A percentile compares a stretch with the other conserved stretches of the same genome.
phyloP scores from a whole-genome alignment of 108 stramenopile genomes.

The Cyclotella choctawhatcheeana region DNA sequence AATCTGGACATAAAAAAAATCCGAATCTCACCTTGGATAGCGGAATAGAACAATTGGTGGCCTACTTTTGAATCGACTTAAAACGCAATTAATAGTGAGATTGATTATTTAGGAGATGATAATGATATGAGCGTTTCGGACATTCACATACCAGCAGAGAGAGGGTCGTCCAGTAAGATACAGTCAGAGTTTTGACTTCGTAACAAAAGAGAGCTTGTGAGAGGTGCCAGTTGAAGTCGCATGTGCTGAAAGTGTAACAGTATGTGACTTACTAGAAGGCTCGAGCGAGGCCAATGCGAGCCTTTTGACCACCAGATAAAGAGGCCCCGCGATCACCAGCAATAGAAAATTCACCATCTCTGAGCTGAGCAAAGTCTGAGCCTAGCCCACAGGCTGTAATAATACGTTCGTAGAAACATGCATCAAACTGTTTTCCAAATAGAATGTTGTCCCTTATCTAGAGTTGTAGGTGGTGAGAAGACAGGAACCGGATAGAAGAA shows the following conservation, averaged over 20 bases:
- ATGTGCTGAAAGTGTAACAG: too few relatives aligned
- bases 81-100: too few relatives aligned
- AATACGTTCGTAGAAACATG: conserved; percentile 64
- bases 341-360: conserved; percentile 80
- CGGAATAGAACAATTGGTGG: conserved; percentile 77
- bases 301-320: conserved; percentile 92
- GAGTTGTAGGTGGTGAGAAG: too few relatives aligned
- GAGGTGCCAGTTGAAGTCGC: too few relatives aligned
- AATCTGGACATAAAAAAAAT: too few relatives aligned
- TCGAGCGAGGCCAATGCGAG: conserved; percentile 81
- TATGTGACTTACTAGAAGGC: conserved; percentile 55
- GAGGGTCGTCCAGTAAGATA: conserved; percentile 89
- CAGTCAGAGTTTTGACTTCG: conserved; percentile 60
- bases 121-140: too few relatives aligned
- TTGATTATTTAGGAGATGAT: too few relatives aligned
- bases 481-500: too few relatives aligned
- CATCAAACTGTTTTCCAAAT: conserved; percentile 63
- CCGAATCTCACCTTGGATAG: conserved; percentile 68
- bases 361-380: conserved; percentile 69
- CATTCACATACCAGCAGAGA: conserved; percentile 78
- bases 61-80: conserved; percentile 90
- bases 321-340: conserved; percentile 94
- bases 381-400: conserved; percentile 75
- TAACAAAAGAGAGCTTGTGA: background rate
- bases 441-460: conserved; percentile 88